Evolutionary conservation across 1,139 yeast species (phyloP).

Genomic region (Hyphopichia wangnamkhiaoensis): DNA sequence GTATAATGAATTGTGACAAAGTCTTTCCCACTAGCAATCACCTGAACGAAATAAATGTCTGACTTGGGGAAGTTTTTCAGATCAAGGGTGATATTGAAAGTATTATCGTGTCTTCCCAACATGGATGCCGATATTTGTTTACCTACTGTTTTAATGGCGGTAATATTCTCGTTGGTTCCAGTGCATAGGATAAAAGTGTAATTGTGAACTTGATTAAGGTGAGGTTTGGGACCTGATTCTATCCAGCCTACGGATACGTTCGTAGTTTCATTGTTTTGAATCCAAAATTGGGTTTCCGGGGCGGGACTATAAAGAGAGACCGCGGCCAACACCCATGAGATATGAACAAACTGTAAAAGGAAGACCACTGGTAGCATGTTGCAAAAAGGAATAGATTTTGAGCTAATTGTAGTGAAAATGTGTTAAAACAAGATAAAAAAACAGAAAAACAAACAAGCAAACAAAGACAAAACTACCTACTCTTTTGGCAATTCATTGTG

Average conservation of each 20-base stretch:
- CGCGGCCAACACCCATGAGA: not conserved
- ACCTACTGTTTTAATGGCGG: conserved; percentile 3
- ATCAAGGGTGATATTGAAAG: not conserved
- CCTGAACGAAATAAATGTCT: conserved; percentile 6
- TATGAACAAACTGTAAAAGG: not conserved
- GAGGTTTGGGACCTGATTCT: conserved; percentile 2
- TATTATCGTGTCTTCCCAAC: not conserved
- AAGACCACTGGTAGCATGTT: no score
- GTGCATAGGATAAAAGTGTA: conserved; percentile 8
- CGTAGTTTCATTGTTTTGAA: not conserved
- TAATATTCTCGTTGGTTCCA: conserved; percentile 7
- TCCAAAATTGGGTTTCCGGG: not conserved
- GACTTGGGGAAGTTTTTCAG: not conserved
- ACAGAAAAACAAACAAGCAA: no score
- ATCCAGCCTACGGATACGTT: not conserved
- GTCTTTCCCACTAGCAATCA: conserved; percentile 1
- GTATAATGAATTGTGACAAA: conserved; percentile 7
- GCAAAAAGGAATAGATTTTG: no score
- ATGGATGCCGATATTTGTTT: not conserved
- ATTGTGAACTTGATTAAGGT: conserved; percentile 1
- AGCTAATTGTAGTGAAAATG: no score
- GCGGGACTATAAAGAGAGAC: not conserved
- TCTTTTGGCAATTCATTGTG: no score
- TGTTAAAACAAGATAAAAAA: no score
- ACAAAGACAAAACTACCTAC: no score